Percentiles rank a stretch among this genome's conserved stretches.
Evolutionary conservation across 176 grass and related monocot species (phyloP).

Genomic region (barley (Hordeum vulgare)): DNA sequence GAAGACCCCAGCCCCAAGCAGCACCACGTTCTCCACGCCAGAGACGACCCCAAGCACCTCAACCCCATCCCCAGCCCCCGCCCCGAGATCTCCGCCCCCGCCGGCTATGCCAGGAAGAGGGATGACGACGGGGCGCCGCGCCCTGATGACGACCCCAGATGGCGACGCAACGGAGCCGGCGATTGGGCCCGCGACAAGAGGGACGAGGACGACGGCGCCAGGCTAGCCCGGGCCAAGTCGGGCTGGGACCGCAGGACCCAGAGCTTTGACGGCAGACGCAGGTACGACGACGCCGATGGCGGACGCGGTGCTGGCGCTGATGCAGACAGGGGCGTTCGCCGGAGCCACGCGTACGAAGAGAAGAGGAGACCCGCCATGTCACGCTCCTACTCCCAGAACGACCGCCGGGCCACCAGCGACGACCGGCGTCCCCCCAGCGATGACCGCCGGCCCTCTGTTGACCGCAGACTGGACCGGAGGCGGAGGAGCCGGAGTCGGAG

Average conservation of each 20-base stretch:
- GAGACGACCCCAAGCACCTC: not conserved
- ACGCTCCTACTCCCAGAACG: conserved; percentile 41
- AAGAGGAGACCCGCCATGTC: conserved; percentile 24
- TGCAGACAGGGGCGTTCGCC: conserved; percentile 7
- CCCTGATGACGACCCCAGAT: conserved; percentile 29
- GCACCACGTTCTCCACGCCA: conserved; percentile 17
- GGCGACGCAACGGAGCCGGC: not conserved
- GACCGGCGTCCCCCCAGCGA: not conserved
- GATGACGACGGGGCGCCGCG: conserved; percentile 11
- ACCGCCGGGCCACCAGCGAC: conserved; percentile 1
- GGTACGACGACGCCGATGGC: not conserved
- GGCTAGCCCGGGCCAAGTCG: conserved; percentile 10
- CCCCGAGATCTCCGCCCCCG: not conserved
- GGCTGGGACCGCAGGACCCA: conserved; percentile 44
- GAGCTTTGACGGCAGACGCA: conserved; percentile 39
- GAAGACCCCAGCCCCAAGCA: conserved; percentile 17
- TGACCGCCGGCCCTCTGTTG: not conserved
- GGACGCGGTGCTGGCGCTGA: not conserved
- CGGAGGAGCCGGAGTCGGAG: conserved; percentile 32
- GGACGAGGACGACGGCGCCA: conserved; percentile 21
- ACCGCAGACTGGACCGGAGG: conserved; percentile 29
- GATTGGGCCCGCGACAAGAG: conserved; percentile 22
- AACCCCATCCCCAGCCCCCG: not conserved
- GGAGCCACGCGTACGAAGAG: conserved; percentile 17
- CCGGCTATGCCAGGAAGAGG: conserved; percentile 15